Percentiles rank a stretch among this genome's conserved stretches.
These are phyloP conservation scores for Flaveria trinervia DNA, from an alignment of 129 eudicot species.

Conservation along the genomic window DNA sequence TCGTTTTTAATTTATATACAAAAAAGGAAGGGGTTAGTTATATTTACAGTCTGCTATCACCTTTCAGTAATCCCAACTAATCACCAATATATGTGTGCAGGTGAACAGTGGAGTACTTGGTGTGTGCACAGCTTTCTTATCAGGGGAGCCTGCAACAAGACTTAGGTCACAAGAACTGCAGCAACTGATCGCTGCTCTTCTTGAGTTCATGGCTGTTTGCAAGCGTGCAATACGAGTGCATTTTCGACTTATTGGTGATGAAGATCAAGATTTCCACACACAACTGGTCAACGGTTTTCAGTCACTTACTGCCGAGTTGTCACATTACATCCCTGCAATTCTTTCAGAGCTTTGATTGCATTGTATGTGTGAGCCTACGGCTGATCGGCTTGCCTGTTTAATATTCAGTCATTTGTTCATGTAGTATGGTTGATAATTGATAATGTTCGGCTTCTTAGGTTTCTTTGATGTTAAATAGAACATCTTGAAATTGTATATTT, in stretches of 20 bases:
- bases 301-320: conserved; percentile 97
- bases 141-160: conserved; percentile 99
- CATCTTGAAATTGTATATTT: conserved; percentile 34
- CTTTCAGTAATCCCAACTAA: neutral
- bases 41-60: neutral
- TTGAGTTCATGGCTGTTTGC: conserved; percentile 99
- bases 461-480: conserved; percentile 25
- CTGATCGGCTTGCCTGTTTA: conserved; percentile 24
- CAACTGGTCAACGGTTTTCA: conserved; percentile 97
- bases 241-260: conserved; percentile 94
- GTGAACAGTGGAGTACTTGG: conserved; percentile 96
- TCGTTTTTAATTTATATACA: too few relatives aligned
- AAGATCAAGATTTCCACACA: conserved; percentile 98
- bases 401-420: conserved; percentile 20
- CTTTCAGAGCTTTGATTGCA: conserved; percentile 81
- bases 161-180: conserved; percentile 94
- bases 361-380: conserved; percentile 17
- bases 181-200: conserved; percentile 95
- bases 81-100: conserved; percentile 40
- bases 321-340: conserved; percentile 98
- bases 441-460: conserved; percentile 33
- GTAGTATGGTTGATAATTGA: conserved; percentile 32
- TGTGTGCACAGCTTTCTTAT: conserved; percentile 96
- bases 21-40: neutral
- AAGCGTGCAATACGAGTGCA: conserved; percentile 96